Percentiles rank a stretch among this genome's conserved stretches.
These are phyloP conservation scores for Murraya koenigii DNA, from an alignment of 345 rosid species.

Conservation along the genomic window DNA sequence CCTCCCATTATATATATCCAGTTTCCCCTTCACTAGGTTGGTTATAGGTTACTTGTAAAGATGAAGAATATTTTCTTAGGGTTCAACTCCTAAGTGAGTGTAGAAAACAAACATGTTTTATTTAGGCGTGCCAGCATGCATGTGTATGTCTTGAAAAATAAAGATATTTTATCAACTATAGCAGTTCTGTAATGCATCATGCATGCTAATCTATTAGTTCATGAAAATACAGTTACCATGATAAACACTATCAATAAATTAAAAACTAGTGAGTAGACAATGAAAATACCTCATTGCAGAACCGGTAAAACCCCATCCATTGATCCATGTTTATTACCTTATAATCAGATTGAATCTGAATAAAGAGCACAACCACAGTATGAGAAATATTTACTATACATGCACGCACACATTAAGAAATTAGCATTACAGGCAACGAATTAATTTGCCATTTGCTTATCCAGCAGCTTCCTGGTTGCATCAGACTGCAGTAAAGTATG, in stretches of 20 bases:
- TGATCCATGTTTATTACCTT: conserved; percentile 96
- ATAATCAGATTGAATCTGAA: conserved; percentile 85
- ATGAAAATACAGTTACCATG: background rate
- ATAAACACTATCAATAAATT: background rate
- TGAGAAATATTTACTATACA: background rate
- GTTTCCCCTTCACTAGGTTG: background rate
- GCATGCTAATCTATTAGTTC: background rate
- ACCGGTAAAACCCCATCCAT: conserved; percentile 85
- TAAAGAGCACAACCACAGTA: conserved; percentile 14
- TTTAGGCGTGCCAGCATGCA: background rate
- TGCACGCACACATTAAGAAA: background rate
- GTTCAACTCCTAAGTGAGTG: background rate
- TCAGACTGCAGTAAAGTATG: background rate
- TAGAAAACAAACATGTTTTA: background rate
- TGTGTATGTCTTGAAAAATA: background rate
- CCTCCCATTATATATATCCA: background rate
- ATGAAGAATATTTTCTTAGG: background rate
- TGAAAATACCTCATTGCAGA: conserved; percentile 82
- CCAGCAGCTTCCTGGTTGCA: background rate
- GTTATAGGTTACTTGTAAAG: background rate
- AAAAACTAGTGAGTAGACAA: background rate
- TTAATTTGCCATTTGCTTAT: background rate
- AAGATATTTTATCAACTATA: background rate
- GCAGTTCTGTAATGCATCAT: background rate
- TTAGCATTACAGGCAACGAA: background rate